Conservation (phyloP, 1,139 yeast species). For the Yamadazyma aaseri region DNA sequence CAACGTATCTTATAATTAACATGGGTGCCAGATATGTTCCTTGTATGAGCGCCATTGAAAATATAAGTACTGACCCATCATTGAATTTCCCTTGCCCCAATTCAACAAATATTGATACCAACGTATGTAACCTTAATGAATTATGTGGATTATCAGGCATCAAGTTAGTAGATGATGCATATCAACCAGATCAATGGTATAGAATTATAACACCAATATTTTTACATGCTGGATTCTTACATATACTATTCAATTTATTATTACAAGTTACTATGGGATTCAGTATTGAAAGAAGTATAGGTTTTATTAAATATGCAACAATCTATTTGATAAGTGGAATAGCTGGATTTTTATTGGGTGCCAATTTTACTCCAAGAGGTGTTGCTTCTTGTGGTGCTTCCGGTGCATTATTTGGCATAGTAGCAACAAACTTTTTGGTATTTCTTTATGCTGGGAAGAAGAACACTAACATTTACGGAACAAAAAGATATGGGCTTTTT, state of each 20-base stretch:
- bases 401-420: constrained; percentile 72
- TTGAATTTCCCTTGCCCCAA: constrained; percentile 68
- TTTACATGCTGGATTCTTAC: constrained; percentile 73
- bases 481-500: constrained; percentile 43
- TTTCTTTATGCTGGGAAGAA: constrained; percentile 56
- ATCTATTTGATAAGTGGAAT: constrained; percentile 65
- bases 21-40: constrained; percentile 75
- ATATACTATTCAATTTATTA: constrained; percentile 62
- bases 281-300: constrained; percentile 60
- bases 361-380: constrained; percentile 71
- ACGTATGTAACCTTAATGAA: constrained; percentile 57
- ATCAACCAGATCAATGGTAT: constrained; percentile 66
- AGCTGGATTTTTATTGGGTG: constrained; percentile 68
- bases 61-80: constrained; percentile 49
- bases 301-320: constrained; percentile 52
- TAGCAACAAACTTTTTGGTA: constrained; percentile 60
- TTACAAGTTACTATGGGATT: constrained; percentile 64
- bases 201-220: constrained; percentile 70
- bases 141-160: constrained; percentile 64
- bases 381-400: constrained; percentile 72
- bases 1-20: constrained; percentile 61
- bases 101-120: constrained; percentile 53
- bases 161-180: constrained; percentile 26
- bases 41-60: constrained; percentile 59
- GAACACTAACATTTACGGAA: constrained; percentile 43